These are phyloP conservation scores for Ceriops decandra DNA, from an alignment of 345 rosid genomes.

Conservation along the genomic window DNA sequence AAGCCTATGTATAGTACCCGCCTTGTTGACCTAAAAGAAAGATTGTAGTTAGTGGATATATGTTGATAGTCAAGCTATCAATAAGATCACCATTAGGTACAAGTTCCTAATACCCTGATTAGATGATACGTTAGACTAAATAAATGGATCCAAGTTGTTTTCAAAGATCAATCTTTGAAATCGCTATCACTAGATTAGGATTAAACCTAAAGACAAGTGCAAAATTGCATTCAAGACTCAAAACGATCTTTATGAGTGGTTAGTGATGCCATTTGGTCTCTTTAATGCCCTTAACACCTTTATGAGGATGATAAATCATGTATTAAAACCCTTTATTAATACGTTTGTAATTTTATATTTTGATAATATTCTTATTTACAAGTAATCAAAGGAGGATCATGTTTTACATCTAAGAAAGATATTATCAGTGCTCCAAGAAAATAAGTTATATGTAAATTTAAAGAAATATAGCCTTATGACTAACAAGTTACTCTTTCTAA, in stretches of 20 bases:
- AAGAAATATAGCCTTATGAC: neutral
- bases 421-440: neutral
- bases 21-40: neutral
- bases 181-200: neutral
- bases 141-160: neutral
- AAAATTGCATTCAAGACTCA: neutral
- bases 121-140: neutral
- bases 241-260: neutral
- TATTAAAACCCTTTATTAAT: neutral
- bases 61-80: neutral
- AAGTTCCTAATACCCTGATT: neutral
- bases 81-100: neutral
- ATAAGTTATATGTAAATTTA: neutral
- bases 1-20: neutral
- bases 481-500: neutral
- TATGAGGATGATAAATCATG: neutral
- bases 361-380: neutral
- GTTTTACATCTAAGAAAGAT: neutral
- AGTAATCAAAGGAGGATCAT: neutral
- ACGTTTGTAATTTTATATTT: constrained; percentile 1
- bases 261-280: neutral
- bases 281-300: neutral
- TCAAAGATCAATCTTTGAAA: neutral
- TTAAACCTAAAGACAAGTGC: neutral
- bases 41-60: neutral